Percentiles rank a stretch among this genome's conserved stretches.
These are phyloP conservation scores for Pelargonium citronellum DNA, from an alignment of 441 rosid species.

Conservation along the genomic window DNA sequence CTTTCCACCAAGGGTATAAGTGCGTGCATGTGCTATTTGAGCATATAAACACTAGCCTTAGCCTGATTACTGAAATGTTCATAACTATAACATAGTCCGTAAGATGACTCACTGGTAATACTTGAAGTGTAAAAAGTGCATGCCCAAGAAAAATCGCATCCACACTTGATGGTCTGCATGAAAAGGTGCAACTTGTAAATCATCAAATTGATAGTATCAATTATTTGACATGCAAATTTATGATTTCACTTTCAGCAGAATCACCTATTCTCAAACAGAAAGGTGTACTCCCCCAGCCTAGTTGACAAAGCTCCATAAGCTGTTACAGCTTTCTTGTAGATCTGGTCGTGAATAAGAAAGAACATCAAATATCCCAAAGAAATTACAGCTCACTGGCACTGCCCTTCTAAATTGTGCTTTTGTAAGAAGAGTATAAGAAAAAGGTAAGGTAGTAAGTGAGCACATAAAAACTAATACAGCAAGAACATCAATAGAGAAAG, in stretches of 20 bases:
- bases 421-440: not conserved
- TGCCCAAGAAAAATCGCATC: constrained; percentile 75
- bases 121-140: constrained; percentile 61
- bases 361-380: constrained; percentile 4
- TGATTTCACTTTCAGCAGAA: constrained; percentile 16
- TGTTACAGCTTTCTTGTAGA: constrained; percentile 57
- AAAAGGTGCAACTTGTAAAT: constrained; percentile 15
- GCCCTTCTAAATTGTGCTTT: not conserved
- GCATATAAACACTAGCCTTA: not conserved
- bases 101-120: constrained; percentile 64
- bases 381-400: not conserved
- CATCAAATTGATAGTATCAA: not conserved
- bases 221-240: constrained; percentile 10
- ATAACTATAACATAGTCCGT: not conserved
- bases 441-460: not conserved
- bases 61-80: not conserved
- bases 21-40: not conserved
- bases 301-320: constrained; percentile 81
- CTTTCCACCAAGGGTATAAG: not conserved
- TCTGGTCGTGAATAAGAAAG: constrained; percentile 37
- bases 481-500: constrained; percentile 18
- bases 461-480: not conserved
- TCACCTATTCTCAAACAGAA: constrained; percentile 72
- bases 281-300: constrained; percentile 61
- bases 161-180: constrained; percentile 77